Conservation (phyloP, 345 rosid species). For the Aquilaria malaccensis region DNA sequence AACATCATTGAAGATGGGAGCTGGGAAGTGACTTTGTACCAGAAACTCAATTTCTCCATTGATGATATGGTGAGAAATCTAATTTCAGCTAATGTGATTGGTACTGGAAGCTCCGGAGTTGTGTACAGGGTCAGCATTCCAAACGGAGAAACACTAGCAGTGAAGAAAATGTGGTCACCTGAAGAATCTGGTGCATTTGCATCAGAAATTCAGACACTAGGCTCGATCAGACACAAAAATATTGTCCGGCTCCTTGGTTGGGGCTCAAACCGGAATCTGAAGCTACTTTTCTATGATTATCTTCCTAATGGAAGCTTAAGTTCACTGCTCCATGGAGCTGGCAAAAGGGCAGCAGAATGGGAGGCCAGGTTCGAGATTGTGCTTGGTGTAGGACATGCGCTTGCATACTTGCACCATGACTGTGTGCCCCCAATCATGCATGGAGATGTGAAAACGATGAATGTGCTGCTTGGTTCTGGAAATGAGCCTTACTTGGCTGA, state of each 20-base stretch:
- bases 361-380: conserved; percentile 66
- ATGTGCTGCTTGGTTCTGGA: conserved; percentile 65
- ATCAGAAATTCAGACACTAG: conserved; percentile 78
- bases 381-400: conserved; percentile 83
- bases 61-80: conserved; percentile 57
- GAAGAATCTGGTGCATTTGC: conserved; percentile 76
- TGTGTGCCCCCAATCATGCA: conserved; percentile 82
- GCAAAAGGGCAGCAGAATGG: conserved; percentile 81
- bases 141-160: conserved; percentile 72
- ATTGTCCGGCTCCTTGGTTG: conserved; percentile 81
- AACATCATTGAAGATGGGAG: conserved; percentile 32
- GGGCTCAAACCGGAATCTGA: conserved; percentile 68
- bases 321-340: conserved; percentile 74
- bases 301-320: conserved; percentile 95
- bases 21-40: conserved; percentile 81
- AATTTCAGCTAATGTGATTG: conserved; percentile 78
- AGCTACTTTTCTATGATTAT: conserved; percentile 79
- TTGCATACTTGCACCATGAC: conserved; percentile 90
- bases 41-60: conserved; percentile 75
- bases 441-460: conserved; percentile 94
- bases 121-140: conserved; percentile 70
- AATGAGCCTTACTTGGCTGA: conserved; percentile 80
- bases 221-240: conserved; percentile 79
- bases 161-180: conserved; percentile 90
- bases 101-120: conserved; percentile 96